Evolutionary conservation across 1,284 basidiomycete genomes (phyloP).

Genomic region (Kalmanozyma brasiliensis): DNA sequence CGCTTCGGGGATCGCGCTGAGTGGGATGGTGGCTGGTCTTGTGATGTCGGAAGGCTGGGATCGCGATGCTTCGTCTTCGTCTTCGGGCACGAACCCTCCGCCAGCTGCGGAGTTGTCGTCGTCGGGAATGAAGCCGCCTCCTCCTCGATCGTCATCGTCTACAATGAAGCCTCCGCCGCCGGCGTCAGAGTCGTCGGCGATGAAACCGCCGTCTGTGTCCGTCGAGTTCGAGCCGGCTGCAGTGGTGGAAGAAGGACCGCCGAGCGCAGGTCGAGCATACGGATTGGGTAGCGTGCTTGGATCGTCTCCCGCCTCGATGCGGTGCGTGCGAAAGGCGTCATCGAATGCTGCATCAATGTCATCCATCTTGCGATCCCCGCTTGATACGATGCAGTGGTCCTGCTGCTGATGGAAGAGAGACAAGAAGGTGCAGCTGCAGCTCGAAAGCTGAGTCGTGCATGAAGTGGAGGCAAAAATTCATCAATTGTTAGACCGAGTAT

Average conservation of each 20-base stretch:
- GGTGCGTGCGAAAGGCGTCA: conserved; percentile 44
- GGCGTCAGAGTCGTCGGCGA: conserved; percentile 2
- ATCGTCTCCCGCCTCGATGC: conserved; percentile 49
- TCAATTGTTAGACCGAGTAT: neutral
- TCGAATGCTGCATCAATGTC: conserved; percentile 49
- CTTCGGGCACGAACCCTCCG: neutral
- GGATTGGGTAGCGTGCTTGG: conserved; percentile 42
- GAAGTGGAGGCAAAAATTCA: conserved; percentile 16
- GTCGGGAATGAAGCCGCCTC: conserved; percentile 17
- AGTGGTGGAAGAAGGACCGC: neutral
- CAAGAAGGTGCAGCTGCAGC: neutral
- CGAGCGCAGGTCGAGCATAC: conserved; percentile 20
- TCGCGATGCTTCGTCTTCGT: conserved; percentile 1
- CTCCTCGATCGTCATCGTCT: conserved; percentile 11
- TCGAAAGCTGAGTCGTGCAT: conserved; percentile 37
- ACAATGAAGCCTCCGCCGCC: conserved; percentile 30
- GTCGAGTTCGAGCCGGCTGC: neutral
- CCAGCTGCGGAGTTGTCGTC: neutral
- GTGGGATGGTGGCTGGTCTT: conserved; percentile 35
- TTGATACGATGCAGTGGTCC: neutral
- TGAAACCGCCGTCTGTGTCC: conserved; percentile 28
- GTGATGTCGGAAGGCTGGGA: neutral
- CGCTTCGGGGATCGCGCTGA: conserved; percentile 48
- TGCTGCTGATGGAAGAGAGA: neutral
- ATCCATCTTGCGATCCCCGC: conserved; percentile 8